Base-by-base conservation (phyloP, 2,329 filamentous ascomycete species). In the Pleurostoma richardsiae region DNA sequence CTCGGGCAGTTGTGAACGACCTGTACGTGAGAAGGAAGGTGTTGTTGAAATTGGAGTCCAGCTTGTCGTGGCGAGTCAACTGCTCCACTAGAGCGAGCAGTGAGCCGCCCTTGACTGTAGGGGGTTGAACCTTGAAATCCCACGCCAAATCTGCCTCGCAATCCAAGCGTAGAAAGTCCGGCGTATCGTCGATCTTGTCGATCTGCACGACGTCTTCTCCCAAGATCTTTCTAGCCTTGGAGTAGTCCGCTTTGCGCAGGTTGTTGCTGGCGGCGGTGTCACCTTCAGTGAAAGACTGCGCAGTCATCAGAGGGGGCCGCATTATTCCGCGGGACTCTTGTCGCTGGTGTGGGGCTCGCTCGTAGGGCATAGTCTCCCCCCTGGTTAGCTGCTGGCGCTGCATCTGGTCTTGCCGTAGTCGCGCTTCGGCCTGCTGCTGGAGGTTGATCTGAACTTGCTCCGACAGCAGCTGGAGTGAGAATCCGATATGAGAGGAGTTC, bases 11-110 rank as follows among this genome's bases (percentile, higher is more conserved):
- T 0, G 94, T 97, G 61, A 99, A 99, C 0, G 94, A 99, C 52
- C 88, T 82, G 65, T 99, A 99, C 1, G 94, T 99, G 36, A 99
- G 80, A 11, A 99, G 82, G 75, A 99, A 99, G 1, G 94, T 99
- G 59, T 92, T 95, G 72, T 97, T 97, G 71, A 97, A 97, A 52
- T 80, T 92, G 3, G 91, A 90, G 61, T 97, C 94, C 10, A 96
- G 79, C 60, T 95, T 94, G 69, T 99, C 94, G 61, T 99, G 94
- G 42, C 94, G 83, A 11, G 94, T 99, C 40, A 99, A 77, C 61
- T 97, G 92, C 66, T 97, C 94, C 5, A 96, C 94, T 48, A 99
- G 73, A 4, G 88, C 94, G 30, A 89, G 77, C 26, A 99, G 70
- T 1, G 92, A 95, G 41, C 94, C 94, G 54, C 92, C 94, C 64